Conservation (phyloP, 345 rosid species). For the Eucalyptus curtisii region DNA sequence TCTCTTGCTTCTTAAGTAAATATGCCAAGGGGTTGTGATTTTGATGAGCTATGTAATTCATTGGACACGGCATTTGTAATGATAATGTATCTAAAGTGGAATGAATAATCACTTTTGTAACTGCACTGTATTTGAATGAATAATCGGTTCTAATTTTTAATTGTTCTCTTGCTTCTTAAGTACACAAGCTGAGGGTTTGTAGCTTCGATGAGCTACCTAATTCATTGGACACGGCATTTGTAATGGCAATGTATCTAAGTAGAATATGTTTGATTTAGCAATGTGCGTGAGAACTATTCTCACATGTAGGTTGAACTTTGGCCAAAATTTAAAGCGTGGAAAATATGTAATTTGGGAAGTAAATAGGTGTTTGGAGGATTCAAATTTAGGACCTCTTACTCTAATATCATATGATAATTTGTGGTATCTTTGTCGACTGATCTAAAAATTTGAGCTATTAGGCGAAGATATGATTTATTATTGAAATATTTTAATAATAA, state of each 20-base stretch:
- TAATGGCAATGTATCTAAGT: neutral
- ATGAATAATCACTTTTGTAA: neutral
- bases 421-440: neutral
- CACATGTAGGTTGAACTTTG: neutral
- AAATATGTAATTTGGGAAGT: neutral
- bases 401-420: too few species aligned
- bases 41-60: too few species aligned
- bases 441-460: too few species aligned
- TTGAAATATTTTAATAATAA: neutral
- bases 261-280: neutral
- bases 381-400: neutral
- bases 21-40: too few species aligned
- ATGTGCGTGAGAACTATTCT: neutral
- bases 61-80: too few species aligned
- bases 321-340: neutral
- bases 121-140: neutral
- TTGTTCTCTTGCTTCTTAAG: neutral
- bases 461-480: too few species aligned
- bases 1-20: too few species aligned
- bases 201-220: neutral
- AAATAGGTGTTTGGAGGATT: neutral
- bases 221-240: neutral
- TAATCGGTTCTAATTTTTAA: too few species aligned
- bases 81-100: too few species aligned
- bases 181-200: neutral